phyloP scores from a whole-genome alignment of 108 stramenopile species.

The Bacterosira constricta region DNA sequence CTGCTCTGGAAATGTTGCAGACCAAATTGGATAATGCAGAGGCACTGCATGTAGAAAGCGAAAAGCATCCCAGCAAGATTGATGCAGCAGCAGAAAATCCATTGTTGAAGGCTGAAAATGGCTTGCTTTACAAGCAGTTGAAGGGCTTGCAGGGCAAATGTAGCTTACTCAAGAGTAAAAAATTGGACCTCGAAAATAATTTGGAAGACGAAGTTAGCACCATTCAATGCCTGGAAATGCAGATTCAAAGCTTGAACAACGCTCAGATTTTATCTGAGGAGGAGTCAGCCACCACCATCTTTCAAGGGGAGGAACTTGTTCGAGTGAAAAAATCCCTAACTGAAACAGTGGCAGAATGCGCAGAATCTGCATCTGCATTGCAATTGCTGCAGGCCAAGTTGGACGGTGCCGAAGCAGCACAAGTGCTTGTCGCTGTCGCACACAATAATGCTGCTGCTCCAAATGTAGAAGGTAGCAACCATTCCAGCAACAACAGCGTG shows the following conservation, averaged over 20 bases:
- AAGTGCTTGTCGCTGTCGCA: neutral
- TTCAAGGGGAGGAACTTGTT: conserved; percentile 17
- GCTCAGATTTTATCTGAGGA: no score
- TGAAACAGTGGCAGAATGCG: conserved; percentile 16
- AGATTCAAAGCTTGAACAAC: conserved; percentile 21
- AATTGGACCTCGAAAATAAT: conserved; percentile 19
- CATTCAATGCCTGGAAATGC: conserved; percentile 3
- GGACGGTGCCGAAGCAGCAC: conserved; percentile 9
- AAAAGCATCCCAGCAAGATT: neutral
- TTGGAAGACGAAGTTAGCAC: conserved; percentile 14
- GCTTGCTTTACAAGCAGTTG: conserved; percentile 10
- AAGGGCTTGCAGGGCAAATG: conserved; percentile 3
- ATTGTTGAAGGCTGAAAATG: conserved; percentile 29
- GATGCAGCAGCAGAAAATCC: no score
- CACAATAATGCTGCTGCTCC: no score
- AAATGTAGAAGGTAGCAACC: neutral
- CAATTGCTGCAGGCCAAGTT: neutral
- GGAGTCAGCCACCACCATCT: conserved; percentile 15
- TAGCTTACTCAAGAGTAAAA: conserved; percentile 12
- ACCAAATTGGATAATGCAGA: neutral
- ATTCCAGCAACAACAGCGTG: neutral
- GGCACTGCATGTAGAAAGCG: neutral
- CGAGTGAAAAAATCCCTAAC: conserved; percentile 10
- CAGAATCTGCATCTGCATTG: neutral
- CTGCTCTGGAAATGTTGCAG: neutral